Base-by-base conservation (phyloP, 345 rosid genomes). In the Bretschneidera sinensis region DNA sequence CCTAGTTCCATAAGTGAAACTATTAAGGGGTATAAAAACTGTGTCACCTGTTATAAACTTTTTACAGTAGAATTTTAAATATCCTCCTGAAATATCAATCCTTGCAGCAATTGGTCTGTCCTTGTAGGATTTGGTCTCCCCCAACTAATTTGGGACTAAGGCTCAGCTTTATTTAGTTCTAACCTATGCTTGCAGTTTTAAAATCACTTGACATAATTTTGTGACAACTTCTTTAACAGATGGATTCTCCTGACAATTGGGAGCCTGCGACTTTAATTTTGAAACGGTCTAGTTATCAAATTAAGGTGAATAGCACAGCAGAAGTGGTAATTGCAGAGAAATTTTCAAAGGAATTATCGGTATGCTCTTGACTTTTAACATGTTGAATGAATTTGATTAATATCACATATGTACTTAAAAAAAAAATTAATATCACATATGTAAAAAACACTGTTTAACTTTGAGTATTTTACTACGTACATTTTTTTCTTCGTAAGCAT, bases 181-280 rank as follows among this genome's bases (percentile, higher is more conserved):
- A 28, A 28, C 8, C 33, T 28, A 28, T 8, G 3, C 8, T 7
- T 39, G 15, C 15, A 39, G 35, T 9, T 31, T 31, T 31, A 31
- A 31, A 4, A 31, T 31, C 35, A 31, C 9, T 4, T 31, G 35
- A 31, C 35, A 31, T 31, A 9, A 9, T 31, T 57, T 25, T 19
- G 9, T 14, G 9, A 28, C 6, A 24, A 24, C 7, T 33, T 64
- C 19, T 55, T 59, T 16, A 18, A 70, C 75, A 89, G 95, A 75
- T 64, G 55, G 87, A 85, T 74, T 81, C 87, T 69, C 61, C 90
- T 24, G 91, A 89, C 64, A 82, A 77, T 34, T 89, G 96, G 98
- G 88, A 76, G 66, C 76, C 80, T 0, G 80, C 92, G 25, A 76
- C 78, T 22, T 66, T 88, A 23, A 65, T 54, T 23, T 73, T 92